phyloP scores from a whole-genome alignment of 148 eudicot genomes.

The Mesembryanthemum crystallinum region DNA sequence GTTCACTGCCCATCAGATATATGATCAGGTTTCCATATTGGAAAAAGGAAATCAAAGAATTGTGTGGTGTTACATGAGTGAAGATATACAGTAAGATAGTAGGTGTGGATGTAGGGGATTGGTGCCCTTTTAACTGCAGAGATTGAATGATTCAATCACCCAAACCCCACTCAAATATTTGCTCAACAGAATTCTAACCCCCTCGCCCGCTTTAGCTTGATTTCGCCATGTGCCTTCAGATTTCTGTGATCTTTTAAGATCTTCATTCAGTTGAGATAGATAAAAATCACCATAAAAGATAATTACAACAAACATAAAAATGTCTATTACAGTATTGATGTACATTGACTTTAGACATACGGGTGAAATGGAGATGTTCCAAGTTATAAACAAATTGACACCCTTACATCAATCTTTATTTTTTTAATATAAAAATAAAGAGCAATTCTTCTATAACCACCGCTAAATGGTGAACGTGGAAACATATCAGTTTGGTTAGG shows the following conservation, averaged over 20 bases:
- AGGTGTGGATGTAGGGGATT: constrained; percentile 3
- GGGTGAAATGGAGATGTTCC: too few species aligned
- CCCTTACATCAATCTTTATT: too few species aligned
- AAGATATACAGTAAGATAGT: neutral
- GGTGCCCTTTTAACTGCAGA: neutral
- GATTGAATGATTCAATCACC: constrained; percentile 14
- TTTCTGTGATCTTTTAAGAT: constrained; percentile 14
- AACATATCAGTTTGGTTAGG: too few species aligned
- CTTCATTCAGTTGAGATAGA: constrained; percentile 13
- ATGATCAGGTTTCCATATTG: neutral
- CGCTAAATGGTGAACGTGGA: too few species aligned
- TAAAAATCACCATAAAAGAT: neutral
- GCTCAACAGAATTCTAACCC: constrained; percentile 26
- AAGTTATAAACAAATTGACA: too few species aligned
- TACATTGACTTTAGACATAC: too few species aligned
- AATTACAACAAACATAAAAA: neutral
- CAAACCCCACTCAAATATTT: constrained; percentile 17
- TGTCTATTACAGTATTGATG: too few species aligned
- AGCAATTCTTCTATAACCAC: too few species aligned
- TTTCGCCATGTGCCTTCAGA: constrained; percentile 20
- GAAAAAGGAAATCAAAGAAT: neutral
- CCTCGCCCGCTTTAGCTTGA: constrained; percentile 10
- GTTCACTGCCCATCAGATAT: neutral
- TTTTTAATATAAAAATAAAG: too few species aligned
- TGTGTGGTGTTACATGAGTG: neutral